phyloP scores from a whole-genome alignment of 441 rosid species.

The Corymbia citriodora region DNA sequence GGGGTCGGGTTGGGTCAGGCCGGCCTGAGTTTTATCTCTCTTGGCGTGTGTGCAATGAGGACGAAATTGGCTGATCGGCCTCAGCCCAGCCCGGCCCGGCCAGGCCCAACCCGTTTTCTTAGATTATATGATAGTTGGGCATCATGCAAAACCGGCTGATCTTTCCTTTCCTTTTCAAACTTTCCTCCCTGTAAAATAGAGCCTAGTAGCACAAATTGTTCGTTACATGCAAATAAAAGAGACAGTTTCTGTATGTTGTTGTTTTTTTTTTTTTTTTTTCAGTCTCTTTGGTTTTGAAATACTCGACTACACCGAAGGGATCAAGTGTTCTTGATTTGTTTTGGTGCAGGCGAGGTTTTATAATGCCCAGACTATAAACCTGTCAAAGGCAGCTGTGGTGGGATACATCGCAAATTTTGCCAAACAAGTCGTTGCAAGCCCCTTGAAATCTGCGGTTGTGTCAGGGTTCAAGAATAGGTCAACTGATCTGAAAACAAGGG shows the following conservation, averaged over 20 bases:
- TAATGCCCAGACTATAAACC: slow-evolving; percentile 41
- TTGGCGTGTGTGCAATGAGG: no score
- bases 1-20: no score
- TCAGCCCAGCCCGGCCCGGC: no score
- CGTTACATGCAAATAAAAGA: not conserved
- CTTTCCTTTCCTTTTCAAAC: not conserved
- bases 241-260: not conserved
- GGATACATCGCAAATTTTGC: slow-evolving; percentile 50
- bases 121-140: no score
- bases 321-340: not conserved
- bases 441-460: slow-evolving; percentile 31
- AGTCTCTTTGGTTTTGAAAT: not conserved
- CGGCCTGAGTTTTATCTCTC: no score
- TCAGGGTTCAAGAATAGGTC: slow-evolving; percentile 46
- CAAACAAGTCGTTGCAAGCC: slow-evolving; percentile 33
- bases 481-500: slow-evolving; percentile 62
- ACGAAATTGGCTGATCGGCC: no score
- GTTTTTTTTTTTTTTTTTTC: not conserved
- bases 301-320: not conserved
- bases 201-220: not conserved
- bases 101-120: no score
- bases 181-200: not conserved
- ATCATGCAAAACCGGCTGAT: not conserved
- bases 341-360: slow-evolving; percentile 50
- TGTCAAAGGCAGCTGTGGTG: slow-evolving; percentile 45